phyloP scores from a whole-genome alignment of 495 filamentous ascomycete genomes.

The Penicillium taxi region DNA sequence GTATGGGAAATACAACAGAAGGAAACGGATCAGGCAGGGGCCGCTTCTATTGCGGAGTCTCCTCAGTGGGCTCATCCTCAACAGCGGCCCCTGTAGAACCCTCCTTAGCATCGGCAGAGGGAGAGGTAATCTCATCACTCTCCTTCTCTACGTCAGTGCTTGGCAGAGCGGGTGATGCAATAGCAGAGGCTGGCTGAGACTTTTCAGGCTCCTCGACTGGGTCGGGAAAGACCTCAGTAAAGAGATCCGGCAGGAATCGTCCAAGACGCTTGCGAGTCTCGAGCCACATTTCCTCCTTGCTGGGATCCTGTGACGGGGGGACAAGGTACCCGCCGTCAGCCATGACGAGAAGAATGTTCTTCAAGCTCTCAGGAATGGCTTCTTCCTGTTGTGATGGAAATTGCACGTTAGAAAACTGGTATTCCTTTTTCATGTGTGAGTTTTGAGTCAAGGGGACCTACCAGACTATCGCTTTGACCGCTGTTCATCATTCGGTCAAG shows the following conservation, averaged over 20 bases:
- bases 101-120: slow-evolving; percentile 1
- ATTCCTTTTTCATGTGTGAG: neutral
- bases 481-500: slow-evolving; percentile 97
- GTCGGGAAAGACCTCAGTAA: slow-evolving; percentile 43
- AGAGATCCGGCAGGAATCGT: slow-evolving; percentile 76
- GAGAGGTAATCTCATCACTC: slow-evolving; percentile 9
- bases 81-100: neutral
- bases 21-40: neutral
- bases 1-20: neutral
- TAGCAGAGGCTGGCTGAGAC: slow-evolving; percentile 13
- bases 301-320: slow-evolving; percentile 45
- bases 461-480: slow-evolving; percentile 82
- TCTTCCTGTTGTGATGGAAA: slow-evolving; percentile 31
- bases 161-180: slow-evolving; percentile 15
- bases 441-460: slow-evolving; percentile 35
- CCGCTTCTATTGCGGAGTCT: slow-evolving; percentile 6
- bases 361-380: slow-evolving; percentile 84
- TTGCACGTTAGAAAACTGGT: slow-evolving; percentile 3
- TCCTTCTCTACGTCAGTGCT: slow-evolving; percentile 7
- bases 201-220: slow-evolving; percentile 18
- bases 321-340: slow-evolving; percentile 78
- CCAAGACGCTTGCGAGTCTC: slow-evolving; percentile 83
- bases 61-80: neutral
- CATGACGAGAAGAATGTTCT: slow-evolving; percentile 97
- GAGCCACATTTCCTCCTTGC: slow-evolving; percentile 45